Base-by-base conservation (phyloP, 1,284 basidiomycete species). In the Porodaedalea pini region DNA sequence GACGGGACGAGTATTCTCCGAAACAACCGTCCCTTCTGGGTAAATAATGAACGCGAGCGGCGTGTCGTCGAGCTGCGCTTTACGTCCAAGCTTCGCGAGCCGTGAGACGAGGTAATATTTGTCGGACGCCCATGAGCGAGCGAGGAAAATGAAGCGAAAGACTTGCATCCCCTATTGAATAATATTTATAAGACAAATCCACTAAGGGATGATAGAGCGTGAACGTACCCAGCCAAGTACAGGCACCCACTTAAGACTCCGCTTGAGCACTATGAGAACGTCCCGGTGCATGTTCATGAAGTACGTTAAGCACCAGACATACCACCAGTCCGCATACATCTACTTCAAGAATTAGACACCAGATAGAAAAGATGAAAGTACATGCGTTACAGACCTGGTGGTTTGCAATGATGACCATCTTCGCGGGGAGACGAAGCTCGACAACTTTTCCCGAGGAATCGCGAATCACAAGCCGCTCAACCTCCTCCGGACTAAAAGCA, bases 261-360 rank as follows among this genome's bases (percentile, higher is more conserved):
- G 88, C 78, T 98, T 98, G 60, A 98, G 77, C 15, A 95, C 86
- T 65, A 98, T 98, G 66, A 86, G 88, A 27, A 98, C 79, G 57
- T 92, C 82, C 58, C 77, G 76, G 69, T 90, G 84, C 8, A 82
- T 79, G 32, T 83, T 80, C 62, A 86, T 79, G 67, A 90, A 91
- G 67, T 92, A 93, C 1, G 84, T 81, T 48, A 95, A 71, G 64
- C 86, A 87, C 94, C 94, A 97, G 34, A 90, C 81, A 66, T 94
- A 96, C 83, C 90, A 92, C 90, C 90, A 92, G 73, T 97, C 94
- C 3, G 85, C 81, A 69, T 97, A 95, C 23, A 91, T 80, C 89
- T 96, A 65, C 41, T 32, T 5, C 50, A 40, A 3, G 29, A n/a
- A 23, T 34, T 43, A 40, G 25, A 19, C 36, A 21, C 44, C 54